These are phyloP conservation scores for Saccharomycopsis babjevae DNA, from an alignment of 805 yeast genomes.

Conservation along the genomic window DNA sequence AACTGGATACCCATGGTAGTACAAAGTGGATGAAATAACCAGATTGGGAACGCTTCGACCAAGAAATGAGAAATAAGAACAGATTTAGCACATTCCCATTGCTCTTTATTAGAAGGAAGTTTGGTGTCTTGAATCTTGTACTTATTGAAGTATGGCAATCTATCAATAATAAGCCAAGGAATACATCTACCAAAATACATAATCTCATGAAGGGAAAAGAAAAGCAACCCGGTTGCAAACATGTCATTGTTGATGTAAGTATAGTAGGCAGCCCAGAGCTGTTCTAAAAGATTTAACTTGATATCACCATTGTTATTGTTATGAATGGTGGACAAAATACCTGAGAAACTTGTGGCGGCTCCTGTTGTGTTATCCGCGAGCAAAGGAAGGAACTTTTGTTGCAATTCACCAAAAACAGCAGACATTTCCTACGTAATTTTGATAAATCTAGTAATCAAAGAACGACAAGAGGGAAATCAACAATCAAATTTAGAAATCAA, in stretches of 20 bases:
- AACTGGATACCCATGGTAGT: conserved; percentile 48
- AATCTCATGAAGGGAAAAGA: conserved; percentile 56
- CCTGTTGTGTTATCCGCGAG: not conserved
- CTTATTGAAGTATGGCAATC: conserved; percentile 56
- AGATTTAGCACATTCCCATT: conserved; percentile 66
- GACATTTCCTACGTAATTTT: not conserved
- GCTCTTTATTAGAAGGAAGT: conserved; percentile 53
- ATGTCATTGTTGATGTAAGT: conserved; percentile 57
- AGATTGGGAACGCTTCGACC: conserved; percentile 74
- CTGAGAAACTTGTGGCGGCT: not conserved
- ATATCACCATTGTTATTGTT: not conserved
- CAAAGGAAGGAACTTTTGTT: not conserved
- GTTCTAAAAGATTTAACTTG: conserved; percentile 34
- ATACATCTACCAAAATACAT: conserved; percentile 70
- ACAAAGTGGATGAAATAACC: conserved; percentile 75
- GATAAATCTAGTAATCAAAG: too few species aligned
- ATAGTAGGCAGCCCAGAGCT: conserved; percentile 64
- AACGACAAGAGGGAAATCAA: too few species aligned
- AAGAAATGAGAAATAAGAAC: conserved; percentile 62
- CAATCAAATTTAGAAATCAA: too few species aligned
- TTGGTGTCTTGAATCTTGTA: conserved; percentile 67
- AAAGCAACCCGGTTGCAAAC: conserved; percentile 64
- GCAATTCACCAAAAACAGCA: not conserved
- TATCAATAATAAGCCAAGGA: conserved; percentile 68
- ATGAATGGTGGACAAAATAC: not conserved